phyloP scores from a whole-genome alignment of 208 protist genomes.

The Trichomonas tenax region DNA sequence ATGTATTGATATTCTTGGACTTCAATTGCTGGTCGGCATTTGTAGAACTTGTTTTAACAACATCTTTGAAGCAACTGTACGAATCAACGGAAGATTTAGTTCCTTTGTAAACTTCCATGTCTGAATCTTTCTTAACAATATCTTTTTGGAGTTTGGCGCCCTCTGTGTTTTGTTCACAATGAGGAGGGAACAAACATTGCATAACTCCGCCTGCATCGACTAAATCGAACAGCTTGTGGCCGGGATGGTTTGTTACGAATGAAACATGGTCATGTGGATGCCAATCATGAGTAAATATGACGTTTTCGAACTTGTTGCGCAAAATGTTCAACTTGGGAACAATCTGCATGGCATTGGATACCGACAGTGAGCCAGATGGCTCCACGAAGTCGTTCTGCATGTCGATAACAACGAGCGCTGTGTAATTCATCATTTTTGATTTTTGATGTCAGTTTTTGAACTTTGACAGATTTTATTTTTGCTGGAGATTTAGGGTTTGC shows the following conservation, averaged over 20 bases:
- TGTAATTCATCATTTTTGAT: neutral
- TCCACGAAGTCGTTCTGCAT: slow-evolving; percentile 11
- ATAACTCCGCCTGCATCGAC: neutral
- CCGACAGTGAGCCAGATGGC: neutral
- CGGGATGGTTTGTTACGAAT: neutral
- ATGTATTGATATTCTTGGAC: neutral
- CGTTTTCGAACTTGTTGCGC: neutral
- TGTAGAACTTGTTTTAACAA: neutral
- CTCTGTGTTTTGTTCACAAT: slow-evolving; percentile 11
- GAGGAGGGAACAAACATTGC: neutral
- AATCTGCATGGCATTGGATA: neutral
- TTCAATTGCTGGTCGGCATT: neutral
- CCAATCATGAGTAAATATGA: neutral
- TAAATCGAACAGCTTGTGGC: neutral
- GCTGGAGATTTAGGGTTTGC: no score
- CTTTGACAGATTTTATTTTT: no score
- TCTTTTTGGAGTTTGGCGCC: slow-evolving; percentile 10
- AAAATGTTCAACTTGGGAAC: neutral
- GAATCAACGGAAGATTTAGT: neutral
- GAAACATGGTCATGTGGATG: neutral
- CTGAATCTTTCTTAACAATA: neutral
- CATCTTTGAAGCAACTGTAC: slow-evolving; percentile 9
- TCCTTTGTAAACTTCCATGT: neutral
- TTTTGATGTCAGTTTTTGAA: no score
- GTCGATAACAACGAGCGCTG: neutral